Evolutionary conservation across 1,284 basidiomycete species (phyloP).

Genomic region (Ceratobasidium sp.): DNA sequence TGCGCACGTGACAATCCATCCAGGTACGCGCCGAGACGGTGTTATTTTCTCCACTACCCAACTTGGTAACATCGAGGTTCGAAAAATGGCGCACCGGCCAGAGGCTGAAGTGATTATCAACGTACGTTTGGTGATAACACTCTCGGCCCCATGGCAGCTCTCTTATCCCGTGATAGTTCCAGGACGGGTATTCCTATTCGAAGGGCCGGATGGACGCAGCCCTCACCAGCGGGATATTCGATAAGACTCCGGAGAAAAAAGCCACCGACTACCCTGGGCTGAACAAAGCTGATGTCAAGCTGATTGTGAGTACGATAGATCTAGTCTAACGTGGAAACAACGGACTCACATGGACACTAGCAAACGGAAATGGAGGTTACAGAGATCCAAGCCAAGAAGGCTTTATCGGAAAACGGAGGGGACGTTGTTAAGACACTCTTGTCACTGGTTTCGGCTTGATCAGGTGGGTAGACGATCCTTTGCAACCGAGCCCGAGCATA

Average conservation of each 20-base stretch:
- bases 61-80: not conserved
- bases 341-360: slow-evolving; percentile 4
- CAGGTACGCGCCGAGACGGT: slow-evolving; percentile 3
- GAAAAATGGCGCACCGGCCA: slow-evolving; percentile 37
- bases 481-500: not conserved
- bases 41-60: slow-evolving; percentile 3
- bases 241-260: slow-evolving; percentile 32
- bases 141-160: not conserved
- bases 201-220: slow-evolving; percentile 47
- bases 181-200: slow-evolving; percentile 45
- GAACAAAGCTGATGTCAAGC: slow-evolving; percentile 44
- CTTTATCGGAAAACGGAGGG: slow-evolving; percentile 39
- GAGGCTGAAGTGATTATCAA: slow-evolving; percentile 43
- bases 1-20: slow-evolving; percentile 8
- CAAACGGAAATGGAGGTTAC: slow-evolving; percentile 45
- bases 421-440: slow-evolving; percentile 42
- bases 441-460: slow-evolving; percentile 32
- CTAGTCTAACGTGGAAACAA: not conserved
- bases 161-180: slow-evolving; percentile 32
- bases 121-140: not conserved
- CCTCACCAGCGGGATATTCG: slow-evolving; percentile 42
- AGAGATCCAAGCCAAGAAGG: slow-evolving; percentile 43
- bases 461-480: not conserved
- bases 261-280: slow-evolving; percentile 28
- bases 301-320: slow-evolving; percentile 28